A percentile compares a stretch with the other conserved stretches of the same genome.
phyloP scores from a whole-genome alignment of 2,329 filamentous ascomycete species.

The Colletotrichum echinochloae region DNA sequence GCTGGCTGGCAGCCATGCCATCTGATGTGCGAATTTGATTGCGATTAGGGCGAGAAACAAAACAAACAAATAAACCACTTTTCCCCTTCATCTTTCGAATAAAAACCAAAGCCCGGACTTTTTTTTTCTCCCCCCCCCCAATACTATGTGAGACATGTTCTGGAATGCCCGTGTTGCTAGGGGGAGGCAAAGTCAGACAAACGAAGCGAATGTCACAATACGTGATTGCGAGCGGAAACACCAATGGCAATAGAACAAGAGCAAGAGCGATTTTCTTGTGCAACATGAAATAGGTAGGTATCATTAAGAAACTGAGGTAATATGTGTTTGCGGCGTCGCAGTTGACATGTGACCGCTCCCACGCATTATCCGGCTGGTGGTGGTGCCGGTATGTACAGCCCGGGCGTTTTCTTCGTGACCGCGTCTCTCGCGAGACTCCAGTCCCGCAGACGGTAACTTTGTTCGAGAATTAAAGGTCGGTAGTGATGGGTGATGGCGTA shows the following conservation, averaged over 20 bases:
- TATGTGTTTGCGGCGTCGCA: slow-evolving; percentile 31
- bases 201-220: neutral
- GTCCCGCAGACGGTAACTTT: slow-evolving; percentile 3
- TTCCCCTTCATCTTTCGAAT: neutral
- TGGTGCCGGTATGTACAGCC: slow-evolving; percentile 29
- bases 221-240: neutral
- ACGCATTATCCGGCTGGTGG: slow-evolving; percentile 26
- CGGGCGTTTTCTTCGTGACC: slow-evolving; percentile 24
- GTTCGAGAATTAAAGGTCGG: slow-evolving; percentile 20
- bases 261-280: neutral
- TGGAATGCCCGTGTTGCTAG: slow-evolving; percentile 9
- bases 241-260: neutral
- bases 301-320: slow-evolving; percentile 15
- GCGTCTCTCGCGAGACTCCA: slow-evolving; percentile 34
- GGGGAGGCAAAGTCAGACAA: neutral
- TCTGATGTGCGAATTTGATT: slow-evolving; percentile 19
- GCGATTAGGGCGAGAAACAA: neutral
- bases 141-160: neutral
- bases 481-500: slow-evolving; percentile 6
- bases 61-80: neutral
- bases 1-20: slow-evolving; percentile 11
- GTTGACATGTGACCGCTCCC: slow-evolving; percentile 26
- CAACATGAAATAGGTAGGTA: slow-evolving; percentile 25
- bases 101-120: neutral
- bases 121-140: neutral